Evolutionary conservation across 116 monocot species (phyloP), one percentile per base, ranked within the genome.

Genomic region (Dioscorea cayenensis): DNA sequence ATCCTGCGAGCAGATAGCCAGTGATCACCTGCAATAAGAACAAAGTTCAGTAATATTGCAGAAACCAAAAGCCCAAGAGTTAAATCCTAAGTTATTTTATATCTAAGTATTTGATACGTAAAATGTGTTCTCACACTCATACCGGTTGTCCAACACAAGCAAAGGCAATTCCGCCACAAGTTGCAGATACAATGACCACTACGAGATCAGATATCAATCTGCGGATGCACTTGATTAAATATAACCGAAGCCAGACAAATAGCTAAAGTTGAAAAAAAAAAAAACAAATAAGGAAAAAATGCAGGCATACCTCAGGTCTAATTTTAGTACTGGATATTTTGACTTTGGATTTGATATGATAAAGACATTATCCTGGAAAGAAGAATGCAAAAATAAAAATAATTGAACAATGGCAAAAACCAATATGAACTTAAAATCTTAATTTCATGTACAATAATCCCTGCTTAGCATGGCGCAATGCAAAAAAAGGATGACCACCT

Each of bases 161-260:
- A 80, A 96, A 96, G 19, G 96, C 96, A 77, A 96, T 96, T 60
- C 96, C 96, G 63, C 96, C 96, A 81, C 90, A 96, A 61, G 96
- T 81, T 68, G 96, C 96, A 77, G 96, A 92, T 49, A 96, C 96
- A 76, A 96, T 96, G 51, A 96, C 92, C 50, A 92, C 92, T 19
- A 96, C 96, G 74, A 96, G 92, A 86, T 96, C 96, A 77, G 96
- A 96, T 84, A 96, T 96, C 83, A 96, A 84, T 79, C 96, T 96
- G 78, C 71, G 79, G 67, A 49, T 49, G 17, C 29, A 63, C 5
- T 50, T 23, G 13, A 43, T 14, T 36, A 66, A 36, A 55, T 55
- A 21, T 29, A 19, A 43, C 2, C 0, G 1, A 37, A 66, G 51
- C 11, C 38, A 51, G 48, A 16, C 29, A 37, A 5, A 75, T 62